These are phyloP conservation scores for Tylopilus plumbeoviolaceoides DNA, from an alignment of 768 basidiomycete species.

Conservation along the genomic window DNA sequence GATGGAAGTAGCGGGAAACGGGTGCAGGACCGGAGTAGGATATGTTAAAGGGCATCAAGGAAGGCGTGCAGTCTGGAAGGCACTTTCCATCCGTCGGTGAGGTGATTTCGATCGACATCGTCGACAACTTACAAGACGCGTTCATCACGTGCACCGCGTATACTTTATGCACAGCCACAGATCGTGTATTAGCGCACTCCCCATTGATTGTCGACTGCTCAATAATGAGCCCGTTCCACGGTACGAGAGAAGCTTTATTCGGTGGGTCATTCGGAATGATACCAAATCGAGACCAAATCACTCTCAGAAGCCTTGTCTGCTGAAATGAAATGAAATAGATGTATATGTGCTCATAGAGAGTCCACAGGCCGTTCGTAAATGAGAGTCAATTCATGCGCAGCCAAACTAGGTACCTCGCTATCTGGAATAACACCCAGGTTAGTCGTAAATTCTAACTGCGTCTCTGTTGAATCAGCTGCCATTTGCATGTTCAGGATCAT, in stretches of 20 bases:
- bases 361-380: slow-evolving; percentile 1
- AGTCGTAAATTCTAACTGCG: slow-evolving; percentile 13
- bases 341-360: neutral
- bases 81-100: neutral
- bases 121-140: neutral
- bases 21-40: slow-evolving; percentile 66
- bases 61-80: slow-evolving; percentile 47
- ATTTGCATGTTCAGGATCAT: slow-evolving; percentile 20
- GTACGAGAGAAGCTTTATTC: too few species aligned
- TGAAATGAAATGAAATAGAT: neutral
- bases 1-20: slow-evolving; percentile 68
- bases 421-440: neutral
- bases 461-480: slow-evolving; percentile 5
- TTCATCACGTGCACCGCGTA: slow-evolving; percentile 7
- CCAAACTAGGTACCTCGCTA: neutral
- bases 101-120: slow-evolving; percentile 22
- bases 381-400: neutral
- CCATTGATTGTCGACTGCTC: too few species aligned
- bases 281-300: too few species aligned
- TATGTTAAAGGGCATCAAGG: slow-evolving; percentile 84
- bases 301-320: too few species aligned
- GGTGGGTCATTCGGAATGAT: too few species aligned
- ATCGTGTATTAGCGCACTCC: too few species aligned
- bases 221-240: too few species aligned
- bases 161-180: slow-evolving; percentile 8